Conservation (phyloP, 345 rosid species). For the Alliaria petiolata region DNA sequence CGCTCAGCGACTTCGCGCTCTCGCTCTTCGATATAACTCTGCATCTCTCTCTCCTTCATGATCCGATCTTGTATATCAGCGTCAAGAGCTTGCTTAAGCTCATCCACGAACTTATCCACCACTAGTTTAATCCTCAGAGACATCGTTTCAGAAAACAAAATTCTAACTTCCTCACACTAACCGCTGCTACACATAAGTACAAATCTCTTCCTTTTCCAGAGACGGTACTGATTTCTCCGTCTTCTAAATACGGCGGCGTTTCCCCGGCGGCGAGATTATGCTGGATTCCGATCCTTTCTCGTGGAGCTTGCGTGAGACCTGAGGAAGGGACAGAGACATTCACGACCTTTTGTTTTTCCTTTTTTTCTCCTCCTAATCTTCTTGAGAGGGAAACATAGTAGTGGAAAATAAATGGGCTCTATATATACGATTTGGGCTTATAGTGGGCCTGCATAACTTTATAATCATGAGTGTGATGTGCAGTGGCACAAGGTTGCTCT, state of each 20-base stretch:
- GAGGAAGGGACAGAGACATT: conserved; percentile 19
- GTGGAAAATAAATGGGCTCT: neutral
- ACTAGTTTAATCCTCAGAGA: conserved; percentile 83
- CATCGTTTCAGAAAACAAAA: conserved; percentile 41
- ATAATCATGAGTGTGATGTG: too few species aligned
- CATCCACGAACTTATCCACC: conserved; percentile 94
- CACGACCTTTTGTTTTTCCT: conserved; percentile 22
- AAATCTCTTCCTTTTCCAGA: neutral
- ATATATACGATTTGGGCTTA: neutral
- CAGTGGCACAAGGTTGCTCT: too few species aligned
- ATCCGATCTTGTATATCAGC: conserved; percentile 94
- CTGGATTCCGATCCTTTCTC: conserved; percentile 8
- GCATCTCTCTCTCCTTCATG: conserved; percentile 99
- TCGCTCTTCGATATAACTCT: conserved; percentile 90
- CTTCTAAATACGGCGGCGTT: neutral
- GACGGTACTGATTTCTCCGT: neutral
- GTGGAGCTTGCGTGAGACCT: conserved; percentile 26
- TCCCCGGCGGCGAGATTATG: conserved; percentile 17
- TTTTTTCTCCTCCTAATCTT: neutral
- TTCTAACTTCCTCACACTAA: neutral
- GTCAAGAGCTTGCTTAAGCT: conserved; percentile 90
- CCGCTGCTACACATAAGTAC: neutral
- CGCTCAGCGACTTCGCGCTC: conserved; percentile 98
- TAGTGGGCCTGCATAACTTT: neutral
- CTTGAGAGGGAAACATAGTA: conserved; percentile 1